phyloP scores from a whole-genome alignment of 208 protist species.

The Borovskyia barvae region DNA sequence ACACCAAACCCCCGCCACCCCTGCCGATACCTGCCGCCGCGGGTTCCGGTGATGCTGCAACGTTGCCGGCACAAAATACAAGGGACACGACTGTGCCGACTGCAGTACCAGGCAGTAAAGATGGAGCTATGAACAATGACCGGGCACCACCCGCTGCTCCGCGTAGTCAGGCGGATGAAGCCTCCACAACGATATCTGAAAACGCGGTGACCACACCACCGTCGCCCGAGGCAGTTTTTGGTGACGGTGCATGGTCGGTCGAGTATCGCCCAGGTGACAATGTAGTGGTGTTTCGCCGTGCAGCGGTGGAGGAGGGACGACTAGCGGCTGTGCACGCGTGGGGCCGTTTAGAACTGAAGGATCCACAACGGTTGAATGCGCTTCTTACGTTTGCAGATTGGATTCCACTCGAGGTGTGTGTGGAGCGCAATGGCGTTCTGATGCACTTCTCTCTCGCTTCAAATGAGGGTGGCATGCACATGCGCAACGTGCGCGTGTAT shows the following conservation, averaged over 20 bases:
- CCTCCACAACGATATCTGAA: neutral
- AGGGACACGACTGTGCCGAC: too few relatives aligned
- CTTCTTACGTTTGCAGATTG: constrained; percentile 75
- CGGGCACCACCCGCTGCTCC: too few relatives aligned
- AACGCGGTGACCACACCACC: neutral
- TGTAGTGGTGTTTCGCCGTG: constrained; percentile 44
- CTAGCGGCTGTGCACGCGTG: constrained; percentile 59
- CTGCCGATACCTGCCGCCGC: neutral
- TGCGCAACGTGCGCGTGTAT: constrained; percentile 87
- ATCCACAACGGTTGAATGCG: constrained; percentile 62
- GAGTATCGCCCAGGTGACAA: constrained; percentile 44
- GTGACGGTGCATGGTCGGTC: constrained; percentile 46
- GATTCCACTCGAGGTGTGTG: constrained; percentile 69
- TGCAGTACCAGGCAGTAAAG: too few relatives aligned
- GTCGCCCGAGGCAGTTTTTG: constrained; percentile 11
- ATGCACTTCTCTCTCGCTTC: constrained; percentile 75
- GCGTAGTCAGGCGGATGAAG: neutral
- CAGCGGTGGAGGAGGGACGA: constrained; percentile 30
- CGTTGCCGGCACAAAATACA: too few relatives aligned
- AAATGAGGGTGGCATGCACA: constrained; percentile 82
- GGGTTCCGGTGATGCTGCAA: neutral
- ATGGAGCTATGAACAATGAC: too few relatives aligned
- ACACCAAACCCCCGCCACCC: constrained; percentile 69
- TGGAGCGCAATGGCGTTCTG: constrained; percentile 71
- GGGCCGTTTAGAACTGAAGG: constrained; percentile 46